Base-by-base conservation (phyloP, 495 filamentous ascomycete genomes). In the Penicillium soppii region DNA sequence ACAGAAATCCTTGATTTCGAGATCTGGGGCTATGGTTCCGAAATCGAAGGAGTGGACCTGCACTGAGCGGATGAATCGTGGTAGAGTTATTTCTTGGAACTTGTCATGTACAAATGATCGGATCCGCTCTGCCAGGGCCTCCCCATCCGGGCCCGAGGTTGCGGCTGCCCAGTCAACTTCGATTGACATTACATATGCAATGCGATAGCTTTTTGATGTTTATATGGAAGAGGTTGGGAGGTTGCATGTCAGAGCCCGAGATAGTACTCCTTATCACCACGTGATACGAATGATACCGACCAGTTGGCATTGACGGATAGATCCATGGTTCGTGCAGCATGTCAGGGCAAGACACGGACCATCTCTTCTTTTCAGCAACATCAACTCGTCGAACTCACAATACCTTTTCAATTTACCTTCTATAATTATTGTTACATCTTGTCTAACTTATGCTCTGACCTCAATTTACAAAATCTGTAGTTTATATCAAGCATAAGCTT, bases 1-100 rank as follows among this genome's bases (percentile, higher is more conserved):
- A 60, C 92, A 92, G 51, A 99, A 89, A 59, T 97, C 92, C 70
- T 96, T 97, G 36, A 99, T 83, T 65, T 95, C 90, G 20, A 99
- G 74, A 51, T 90, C 82, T 1, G 94, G 94, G 1, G 85, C 77
- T 40, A 94, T 82, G 2, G 74, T 81, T 17, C 94, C 94, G 60
- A 99, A 97, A 19, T 92, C 86, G 63, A 99, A 99, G 35, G 88
- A 84, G 68, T 96, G 92, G 21, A 96, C 90, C 16, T 92, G 84
- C 32, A 99, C 95, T 8, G 90, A 92, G 54, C 94, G 91, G 69
- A 99, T 97, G 75, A 97, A 97, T 43, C 90, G 88, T 29, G 94
- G 94, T 23, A 99, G 80, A 12, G 88, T 77, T 35, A 97, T 84
- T 40, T 89, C 79, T 70, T 99, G 94, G 71, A 99, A 99, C 63